Conservation (phyloP, 805 yeast species). For the Spencermartinsiella europaea region DNA sequence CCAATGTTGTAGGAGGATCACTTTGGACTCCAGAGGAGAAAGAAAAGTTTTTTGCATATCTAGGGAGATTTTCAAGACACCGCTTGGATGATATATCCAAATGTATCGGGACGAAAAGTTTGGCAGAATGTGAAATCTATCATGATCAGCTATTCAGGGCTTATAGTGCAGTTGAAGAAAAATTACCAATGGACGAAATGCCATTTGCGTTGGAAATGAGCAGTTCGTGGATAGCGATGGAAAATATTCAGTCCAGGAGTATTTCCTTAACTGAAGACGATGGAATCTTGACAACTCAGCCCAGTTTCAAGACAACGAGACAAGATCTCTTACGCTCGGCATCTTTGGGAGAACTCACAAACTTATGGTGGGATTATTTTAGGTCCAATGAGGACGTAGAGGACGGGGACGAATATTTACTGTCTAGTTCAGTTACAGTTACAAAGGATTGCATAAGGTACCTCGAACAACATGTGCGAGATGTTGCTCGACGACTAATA, state of each 20-base stretch:
- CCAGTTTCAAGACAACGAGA: background rate
- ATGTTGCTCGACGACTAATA: background rate
- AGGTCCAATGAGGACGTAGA: background rate
- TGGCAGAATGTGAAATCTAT: conserved; percentile 24
- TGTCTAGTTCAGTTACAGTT: background rate
- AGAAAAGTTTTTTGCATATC: conserved; percentile 19
- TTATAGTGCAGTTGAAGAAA: background rate
- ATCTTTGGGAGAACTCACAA: background rate
- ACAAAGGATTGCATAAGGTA: background rate
- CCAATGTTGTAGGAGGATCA: background rate
- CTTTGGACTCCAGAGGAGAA: conserved; percentile 24
- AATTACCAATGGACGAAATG: conserved; percentile 15
- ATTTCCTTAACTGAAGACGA: conserved; percentile 2
- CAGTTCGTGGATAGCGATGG: conserved; percentile 20
- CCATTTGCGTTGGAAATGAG: conserved; percentile 25
- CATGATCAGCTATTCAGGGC: conserved; percentile 16
- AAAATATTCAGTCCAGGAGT: conserved; percentile 11
- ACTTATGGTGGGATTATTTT: background rate
- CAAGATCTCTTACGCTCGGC: background rate
- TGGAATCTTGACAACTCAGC: background rate
- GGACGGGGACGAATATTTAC: background rate
- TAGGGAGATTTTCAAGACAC: conserved; percentile 24
- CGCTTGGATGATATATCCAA: conserved; percentile 20
- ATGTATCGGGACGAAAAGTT: conserved; percentile 20
- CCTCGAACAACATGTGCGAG: background rate